Percentiles rank a stretch among this genome's conserved stretches.
Conservation (phyloP, 371 early-diverging fungal species). For the Haplosporangium sp. region DNA sequence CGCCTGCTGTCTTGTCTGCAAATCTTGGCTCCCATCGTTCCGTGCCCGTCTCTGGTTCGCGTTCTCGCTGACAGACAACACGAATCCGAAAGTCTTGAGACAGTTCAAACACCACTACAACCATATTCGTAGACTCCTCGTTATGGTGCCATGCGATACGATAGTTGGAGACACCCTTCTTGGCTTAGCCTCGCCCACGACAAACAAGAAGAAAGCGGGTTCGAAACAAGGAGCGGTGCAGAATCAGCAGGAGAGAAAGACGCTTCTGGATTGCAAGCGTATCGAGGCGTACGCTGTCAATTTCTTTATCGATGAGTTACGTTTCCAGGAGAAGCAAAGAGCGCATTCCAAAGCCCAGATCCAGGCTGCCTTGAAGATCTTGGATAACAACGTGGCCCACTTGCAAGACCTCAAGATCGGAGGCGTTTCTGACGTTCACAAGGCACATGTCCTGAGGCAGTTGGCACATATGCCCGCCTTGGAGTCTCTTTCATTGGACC, state of each 20-base stretch:
- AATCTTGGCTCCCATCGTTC: not conserved
- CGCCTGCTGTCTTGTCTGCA: not conserved
- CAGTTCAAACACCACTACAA: not conserved
- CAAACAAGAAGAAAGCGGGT: not conserved
- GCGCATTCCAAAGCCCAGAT: not conserved
- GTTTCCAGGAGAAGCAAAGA: not conserved
- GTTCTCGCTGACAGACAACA: not conserved
- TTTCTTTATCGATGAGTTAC: not conserved
- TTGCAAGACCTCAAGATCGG: too few relatives aligned
- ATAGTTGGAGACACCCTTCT: not conserved
- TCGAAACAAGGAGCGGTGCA: too few relatives aligned
- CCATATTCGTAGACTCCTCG: not conserved
- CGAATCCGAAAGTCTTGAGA: not conserved
- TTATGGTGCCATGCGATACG: not conserved
- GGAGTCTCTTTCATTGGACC: not conserved
- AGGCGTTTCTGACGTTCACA: too few relatives aligned
- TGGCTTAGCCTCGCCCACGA: not conserved
- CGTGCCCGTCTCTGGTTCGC: not conserved
- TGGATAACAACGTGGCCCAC: too few relatives aligned
- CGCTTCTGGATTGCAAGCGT: slow-evolving; percentile 7
- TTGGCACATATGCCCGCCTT: not conserved
- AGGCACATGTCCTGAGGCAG: not conserved
- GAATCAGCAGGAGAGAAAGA: not conserved
- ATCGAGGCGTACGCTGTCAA: not conserved
- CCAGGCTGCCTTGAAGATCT: not conserved